Percentiles rank a stretch among this genome's conserved stretches.
phyloP scores from a whole-genome alignment of 1,139 yeast genomes.

The Zygoascus sp. region DNA sequence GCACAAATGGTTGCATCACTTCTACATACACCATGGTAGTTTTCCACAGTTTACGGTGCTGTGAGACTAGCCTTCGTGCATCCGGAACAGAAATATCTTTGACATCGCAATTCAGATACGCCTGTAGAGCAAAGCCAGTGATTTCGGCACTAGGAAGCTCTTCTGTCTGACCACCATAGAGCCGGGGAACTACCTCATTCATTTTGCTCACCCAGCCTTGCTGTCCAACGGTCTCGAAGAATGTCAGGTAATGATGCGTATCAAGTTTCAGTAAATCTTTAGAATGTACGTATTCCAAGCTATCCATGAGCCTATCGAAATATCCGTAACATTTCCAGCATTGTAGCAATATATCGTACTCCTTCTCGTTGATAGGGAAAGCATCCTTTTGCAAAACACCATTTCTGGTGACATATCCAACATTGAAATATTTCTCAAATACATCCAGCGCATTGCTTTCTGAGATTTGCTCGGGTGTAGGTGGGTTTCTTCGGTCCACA shows the following conservation, averaged over 20 bases:
- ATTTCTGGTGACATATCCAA: not conserved
- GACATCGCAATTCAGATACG: conserved; percentile 1
- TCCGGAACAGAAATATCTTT: not conserved
- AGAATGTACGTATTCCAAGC: not conserved
- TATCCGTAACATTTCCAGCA: not conserved
- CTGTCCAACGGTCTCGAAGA: not conserved
- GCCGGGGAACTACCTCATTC: not conserved
- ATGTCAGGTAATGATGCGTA: conserved; percentile 3
- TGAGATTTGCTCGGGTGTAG: not conserved
- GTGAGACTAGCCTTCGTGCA: not conserved
- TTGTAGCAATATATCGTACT: conserved; percentile 7
- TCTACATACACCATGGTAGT: conserved; percentile 10
- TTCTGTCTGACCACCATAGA: not conserved
- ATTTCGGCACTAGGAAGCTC: conserved; percentile 7
- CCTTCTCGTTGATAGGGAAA: not conserved
- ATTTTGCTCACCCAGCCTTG: conserved; percentile 4
- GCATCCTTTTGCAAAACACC: not conserved
- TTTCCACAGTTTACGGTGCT: conserved; percentile 9
- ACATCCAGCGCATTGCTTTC: not conserved
- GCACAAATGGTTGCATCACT: conserved; percentile 6
- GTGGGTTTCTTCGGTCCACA: not conserved
- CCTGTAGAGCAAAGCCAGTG: not conserved
- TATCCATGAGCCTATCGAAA: not conserved
- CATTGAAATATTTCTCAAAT: conserved; percentile 4
- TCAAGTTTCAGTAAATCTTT: not conserved